phyloP scores from a whole-genome alignment of 1,284 basidiomycete species.

The Melampsora americana region DNA sequence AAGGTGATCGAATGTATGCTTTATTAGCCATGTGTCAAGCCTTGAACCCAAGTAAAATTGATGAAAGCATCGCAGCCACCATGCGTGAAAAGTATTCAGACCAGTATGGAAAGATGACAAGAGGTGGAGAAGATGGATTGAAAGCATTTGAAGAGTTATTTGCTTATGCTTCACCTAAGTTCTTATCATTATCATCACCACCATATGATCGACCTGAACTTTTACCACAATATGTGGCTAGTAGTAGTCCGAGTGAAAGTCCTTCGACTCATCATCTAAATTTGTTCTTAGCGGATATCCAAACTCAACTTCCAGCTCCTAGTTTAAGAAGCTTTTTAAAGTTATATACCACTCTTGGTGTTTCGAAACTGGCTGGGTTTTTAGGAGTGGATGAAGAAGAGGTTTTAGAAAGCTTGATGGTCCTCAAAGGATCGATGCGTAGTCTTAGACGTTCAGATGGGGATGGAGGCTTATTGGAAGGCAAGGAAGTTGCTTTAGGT shows the following conservation, averaged over 20 bases:
- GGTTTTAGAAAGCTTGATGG: slow-evolving; percentile 93
- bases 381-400: slow-evolving; percentile 82
- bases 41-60: slow-evolving; percentile 77
- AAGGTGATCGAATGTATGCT: slow-evolving; percentile 95
- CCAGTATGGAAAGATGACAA: slow-evolving; percentile 76
- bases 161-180: slow-evolving; percentile 90
- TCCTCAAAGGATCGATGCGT: slow-evolving; percentile 74
- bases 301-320: slow-evolving; percentile 71
- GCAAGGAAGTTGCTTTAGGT: slow-evolving; percentile 80
- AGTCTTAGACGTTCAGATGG: slow-evolving; percentile 66
- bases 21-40: slow-evolving; percentile 89
- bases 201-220: slow-evolving; percentile 80
- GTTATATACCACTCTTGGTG: slow-evolving; percentile 88
- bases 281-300: slow-evolving; percentile 76
- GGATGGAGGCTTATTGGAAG: slow-evolving; percentile 68
- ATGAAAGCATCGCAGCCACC: slow-evolving; percentile 89
- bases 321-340: slow-evolving; percentile 88
- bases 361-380: slow-evolving; percentile 86
- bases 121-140: slow-evolving; percentile 73
- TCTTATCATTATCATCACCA: slow-evolving; percentile 81
- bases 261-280: slow-evolving; percentile 77
- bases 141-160: slow-evolving; percentile 90
- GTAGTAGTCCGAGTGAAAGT: slow-evolving; percentile 60
- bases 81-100: slow-evolving; percentile 92
- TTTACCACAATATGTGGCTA: slow-evolving; percentile 62